A percentile compares a stretch with the other conserved stretches of the same genome.
Evolutionary conservation across 1,139 yeast genomes (phyloP).

Genomic region (Candida smagusa): DNA sequence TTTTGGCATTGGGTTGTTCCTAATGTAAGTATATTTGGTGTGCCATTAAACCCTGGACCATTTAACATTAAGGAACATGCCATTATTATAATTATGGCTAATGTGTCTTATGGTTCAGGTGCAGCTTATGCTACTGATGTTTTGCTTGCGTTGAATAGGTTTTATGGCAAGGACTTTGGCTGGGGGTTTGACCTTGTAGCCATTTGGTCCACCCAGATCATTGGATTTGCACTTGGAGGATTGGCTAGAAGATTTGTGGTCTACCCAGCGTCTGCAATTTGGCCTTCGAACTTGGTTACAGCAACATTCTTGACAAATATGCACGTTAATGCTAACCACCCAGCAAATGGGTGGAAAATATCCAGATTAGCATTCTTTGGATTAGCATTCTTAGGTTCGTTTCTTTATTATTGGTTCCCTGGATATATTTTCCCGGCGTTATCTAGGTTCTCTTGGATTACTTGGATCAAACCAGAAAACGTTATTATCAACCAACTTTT

Average conservation of each 20-base stretch:
- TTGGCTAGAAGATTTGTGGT: constrained; percentile 53
- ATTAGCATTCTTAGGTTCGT: constrained; percentile 24
- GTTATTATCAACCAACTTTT: constrained; percentile 59
- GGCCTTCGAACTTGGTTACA: constrained; percentile 61
- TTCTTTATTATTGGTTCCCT: constrained; percentile 43
- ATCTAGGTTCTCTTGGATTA: constrained; percentile 27
- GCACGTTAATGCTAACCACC: constrained; percentile 58
- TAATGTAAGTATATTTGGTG: constrained; percentile 36
- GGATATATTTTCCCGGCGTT: constrained; percentile 27
- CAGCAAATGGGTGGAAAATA: constrained; percentile 41
- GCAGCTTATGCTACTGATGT: constrained; percentile 62
- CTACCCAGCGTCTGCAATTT: constrained; percentile 59
- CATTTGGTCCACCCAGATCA: constrained; percentile 53
- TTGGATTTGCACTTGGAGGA: constrained; percentile 68
- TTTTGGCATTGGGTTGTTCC: constrained; percentile 50
- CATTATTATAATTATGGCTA: constrained; percentile 58
- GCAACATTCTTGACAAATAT: constrained; percentile 52
- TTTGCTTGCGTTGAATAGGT: constrained; percentile 51
- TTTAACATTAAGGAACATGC: constrained; percentile 66
- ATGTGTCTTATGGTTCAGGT: constrained; percentile 56
- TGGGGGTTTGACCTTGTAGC: constrained; percentile 51
- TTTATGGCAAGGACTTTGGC: constrained; percentile 45
- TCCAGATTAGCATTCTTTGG: constrained; percentile 34
- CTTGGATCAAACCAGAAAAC: constrained; percentile 31
- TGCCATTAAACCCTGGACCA: constrained; percentile 56